Percentiles rank a stretch among this genome's conserved stretches.
Evolutionary conservation across 106 monocot genomes (phyloP).

Genomic region (Dioscorea zingiberensis): DNA sequence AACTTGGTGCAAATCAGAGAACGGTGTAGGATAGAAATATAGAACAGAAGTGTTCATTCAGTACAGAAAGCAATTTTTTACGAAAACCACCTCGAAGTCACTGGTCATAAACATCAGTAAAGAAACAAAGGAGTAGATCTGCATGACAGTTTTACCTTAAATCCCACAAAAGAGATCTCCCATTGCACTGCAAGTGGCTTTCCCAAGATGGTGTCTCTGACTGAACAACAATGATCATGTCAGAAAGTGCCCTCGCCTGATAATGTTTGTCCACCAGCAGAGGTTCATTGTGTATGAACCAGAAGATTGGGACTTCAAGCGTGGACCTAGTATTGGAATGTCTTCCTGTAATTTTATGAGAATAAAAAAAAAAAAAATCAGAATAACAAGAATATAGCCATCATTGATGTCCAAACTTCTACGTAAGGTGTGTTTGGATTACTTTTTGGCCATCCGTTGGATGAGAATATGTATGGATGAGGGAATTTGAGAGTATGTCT

Average conservation of each 20-base stretch:
- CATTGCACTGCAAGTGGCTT: constrained; percentile 94
- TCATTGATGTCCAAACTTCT: neutral
- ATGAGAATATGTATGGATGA: too few relatives aligned
- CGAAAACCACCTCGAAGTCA: too few relatives aligned
- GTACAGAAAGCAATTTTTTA: too few relatives aligned
- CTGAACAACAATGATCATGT: constrained; percentile 95
- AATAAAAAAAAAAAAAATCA: neutral
- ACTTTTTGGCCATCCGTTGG: too few relatives aligned
- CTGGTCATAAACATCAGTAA: too few relatives aligned
- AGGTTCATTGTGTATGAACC: constrained; percentile 89
- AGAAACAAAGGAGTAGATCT: too few relatives aligned
- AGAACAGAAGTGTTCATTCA: too few relatives aligned
- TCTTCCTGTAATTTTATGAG: constrained; percentile 38
- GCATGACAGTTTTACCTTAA: constrained; percentile 44
- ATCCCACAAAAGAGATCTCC: constrained; percentile 70
- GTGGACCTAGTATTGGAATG: constrained; percentile 64
- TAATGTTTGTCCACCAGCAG: constrained; percentile 91
- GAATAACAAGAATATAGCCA: neutral
- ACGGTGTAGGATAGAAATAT: too few relatives aligned
- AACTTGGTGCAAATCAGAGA: too few relatives aligned
- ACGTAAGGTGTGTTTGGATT: too few relatives aligned
- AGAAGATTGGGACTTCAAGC: constrained; percentile 88
- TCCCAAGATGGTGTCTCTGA: constrained; percentile 85
- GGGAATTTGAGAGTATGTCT: too few relatives aligned
- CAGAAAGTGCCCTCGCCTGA: constrained; percentile 78